Evolutionary conservation across 2,329 filamentous ascomycete species (phyloP), one percentile per base, ranked within the genome.

Genomic region (Aspergillus puulaauensis): DNA sequence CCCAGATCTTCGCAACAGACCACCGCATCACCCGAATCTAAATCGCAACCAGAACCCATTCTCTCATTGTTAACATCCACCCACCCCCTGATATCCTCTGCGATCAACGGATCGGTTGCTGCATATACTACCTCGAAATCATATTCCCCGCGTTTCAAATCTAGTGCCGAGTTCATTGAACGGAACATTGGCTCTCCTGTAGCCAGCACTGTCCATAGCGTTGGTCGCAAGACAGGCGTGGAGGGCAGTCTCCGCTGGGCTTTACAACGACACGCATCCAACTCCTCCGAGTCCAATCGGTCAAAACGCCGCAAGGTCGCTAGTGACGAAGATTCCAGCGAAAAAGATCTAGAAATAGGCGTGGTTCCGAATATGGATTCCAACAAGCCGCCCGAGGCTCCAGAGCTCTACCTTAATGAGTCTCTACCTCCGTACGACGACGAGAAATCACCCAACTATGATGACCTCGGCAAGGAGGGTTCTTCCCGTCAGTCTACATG

Each of bases 81-180:
- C 1, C 92, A 97, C 70, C 93, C 93, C 0, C 81, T 96, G 60
- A 83, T 97, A 15, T 91, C 90, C 9, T 91, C 86, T 27, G 91
- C 92, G 0, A 93, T 96, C 66, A 91, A 90, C 64, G 87, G 88
- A 52, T 93, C 92, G 0, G 84, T 93, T 7, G 91, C 90, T 1
- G 91, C 90, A 1, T 98, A 98, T 72, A 88, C 89, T 27, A 88
- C 84, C 3, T 92, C 90, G 11, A 97, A 98, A 75, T 91, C 93
- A 65, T 96, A 93, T 68, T 96, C 91, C 1, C 92, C 93, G 0
- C 85, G 90, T 2, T 91, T 97, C 70, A 92, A 90, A 73, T 90
- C 90, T n/a, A 86, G 92, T 60, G 93, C 91, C 49, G 91, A 96
- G 72, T 91, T 96, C 67, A 87, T 97, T 19, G 93, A 98, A 74